Base-by-base conservation (phyloP, 176 grass and related monocot species). In the Thinopyrum elongatum region DNA sequence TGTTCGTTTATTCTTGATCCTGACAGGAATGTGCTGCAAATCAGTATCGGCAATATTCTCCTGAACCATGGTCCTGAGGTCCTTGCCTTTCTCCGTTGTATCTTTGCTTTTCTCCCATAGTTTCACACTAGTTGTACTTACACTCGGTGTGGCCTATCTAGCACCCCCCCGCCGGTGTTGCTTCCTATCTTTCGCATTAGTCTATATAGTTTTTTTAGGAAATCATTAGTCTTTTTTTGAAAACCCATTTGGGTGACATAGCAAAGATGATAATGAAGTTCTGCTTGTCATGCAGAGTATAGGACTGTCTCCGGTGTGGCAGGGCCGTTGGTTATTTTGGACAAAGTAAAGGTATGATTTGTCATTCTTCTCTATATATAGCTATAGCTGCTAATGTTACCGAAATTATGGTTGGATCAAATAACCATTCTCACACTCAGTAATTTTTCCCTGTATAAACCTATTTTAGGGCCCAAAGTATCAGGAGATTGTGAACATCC, bases 401-500 rank as follows among this genome's bases (percentile, higher is more conserved):
- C 68, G 35, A 22, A 61, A 31, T 79, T n/a, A 69, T 36, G 25
- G 6, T 55, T 29, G 59, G 76, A 44, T 21, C 51, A 78, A 58
- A 78, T 63, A 38, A n/a, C n/a, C 77, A 44, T 16, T 59, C 33
- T 27, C 30, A 11, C 9, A 70, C 49, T 17, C 27, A n/a, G 29
- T 10, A 53, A 69, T 36, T 78, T 44, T 25, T 70, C 77, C 10
- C 19, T 44, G 25, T 59, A 30, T 59, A 31, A 47, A 78, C 74
- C 26, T 78, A 61, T 68, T 92, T 70, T 70, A 97, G 95, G 95
- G 95, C 35, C 95, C 95, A 29, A 97, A 95, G 78, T 97, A 86
- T 66, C 95, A 97, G 83, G 95, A 97, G 81, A 97, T 97, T 91
- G 95, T 97, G 46, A 97, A 97, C 87, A 97, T 97, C 39, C 89